These are phyloP conservation scores for Erysimum cheiranthoides DNA, from an alignment of 345 rosid species.

Conservation along the genomic window DNA sequence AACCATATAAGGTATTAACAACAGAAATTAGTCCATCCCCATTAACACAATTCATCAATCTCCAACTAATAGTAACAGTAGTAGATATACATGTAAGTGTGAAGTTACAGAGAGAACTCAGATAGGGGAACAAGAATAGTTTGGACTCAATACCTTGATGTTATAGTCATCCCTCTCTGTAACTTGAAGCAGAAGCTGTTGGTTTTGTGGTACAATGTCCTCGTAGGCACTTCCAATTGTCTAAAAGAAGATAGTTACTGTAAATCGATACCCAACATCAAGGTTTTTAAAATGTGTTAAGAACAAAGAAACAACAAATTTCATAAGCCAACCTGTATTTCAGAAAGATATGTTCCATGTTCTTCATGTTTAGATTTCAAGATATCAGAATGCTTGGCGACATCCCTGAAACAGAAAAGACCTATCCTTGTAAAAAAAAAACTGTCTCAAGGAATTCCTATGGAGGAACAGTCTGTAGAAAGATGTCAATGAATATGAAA, in stretches of 20 bases:
- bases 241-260: conserved; percentile 58
- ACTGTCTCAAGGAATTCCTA: background rate
- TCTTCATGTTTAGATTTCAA: conserved; percentile 89
- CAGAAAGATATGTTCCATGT: conserved; percentile 87
- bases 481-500: conserved; percentile 7
- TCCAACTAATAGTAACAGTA: conserved; percentile 11
- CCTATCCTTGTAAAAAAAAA: conserved; percentile 8
- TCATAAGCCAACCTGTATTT: conserved; percentile 76
- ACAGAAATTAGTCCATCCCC: background rate
- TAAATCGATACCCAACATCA: conserved; percentile 40
- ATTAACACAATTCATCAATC: conserved; percentile 9
- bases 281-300: conserved; percentile 20
- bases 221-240: conserved; percentile 92
- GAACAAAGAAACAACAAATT: conserved; percentile 24
- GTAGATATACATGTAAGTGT: background rate
- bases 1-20: conserved; percentile 6
- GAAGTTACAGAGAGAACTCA: background rate
- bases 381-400: conserved; percentile 61
- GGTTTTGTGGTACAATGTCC: conserved; percentile 96
- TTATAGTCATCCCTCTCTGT: conserved; percentile 99
- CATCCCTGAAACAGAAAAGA: conserved; percentile 62
- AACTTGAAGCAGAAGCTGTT: conserved; percentile 89
- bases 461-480: background rate
- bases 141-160: conserved; percentile 68
- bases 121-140: conserved; percentile 22